These are phyloP conservation scores for Xylariaceae sp. DNA, from an alignment of 2,329 filamentous ascomycete genomes.

Conservation along the genomic window DNA sequence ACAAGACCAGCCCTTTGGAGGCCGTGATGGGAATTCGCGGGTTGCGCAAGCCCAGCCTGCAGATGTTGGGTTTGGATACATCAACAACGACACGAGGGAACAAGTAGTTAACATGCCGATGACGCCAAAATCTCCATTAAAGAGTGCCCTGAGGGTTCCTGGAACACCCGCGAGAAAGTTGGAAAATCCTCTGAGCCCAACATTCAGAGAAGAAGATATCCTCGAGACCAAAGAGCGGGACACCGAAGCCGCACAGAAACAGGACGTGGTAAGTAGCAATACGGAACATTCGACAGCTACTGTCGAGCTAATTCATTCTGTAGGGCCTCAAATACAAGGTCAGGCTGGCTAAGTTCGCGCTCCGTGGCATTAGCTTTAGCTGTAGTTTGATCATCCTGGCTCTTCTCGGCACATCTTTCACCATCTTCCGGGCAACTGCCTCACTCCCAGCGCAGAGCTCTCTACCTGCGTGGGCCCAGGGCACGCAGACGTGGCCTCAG, in stretches of 20 bases:
- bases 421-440: constrained; percentile 88
- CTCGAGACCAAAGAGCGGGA: constrained; percentile 78
- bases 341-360: constrained; percentile 86
- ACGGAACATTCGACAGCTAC: neutral
- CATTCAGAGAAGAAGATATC: constrained; percentile 81
- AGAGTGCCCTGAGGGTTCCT: constrained; percentile 85
- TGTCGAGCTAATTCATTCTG: constrained; percentile 20
- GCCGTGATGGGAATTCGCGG: constrained; percentile 51
- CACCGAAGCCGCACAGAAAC: constrained; percentile 83
- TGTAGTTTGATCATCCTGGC: constrained; percentile 92
- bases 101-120: constrained; percentile 58
- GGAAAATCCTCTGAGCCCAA: constrained; percentile 80
- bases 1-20: constrained; percentile 49
- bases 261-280: constrained; percentile 69
- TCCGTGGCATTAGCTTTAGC: constrained; percentile 95
- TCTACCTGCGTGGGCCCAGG: constrained; percentile 77
- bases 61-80: constrained; percentile 91
- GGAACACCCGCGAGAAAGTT: constrained; percentile 72
- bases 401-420: constrained; percentile 82
- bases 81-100: constrained; percentile 54
- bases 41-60: constrained; percentile 67
- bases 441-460: constrained; percentile 69
- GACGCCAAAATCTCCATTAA: constrained; percentile 74
- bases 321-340: constrained; percentile 92
- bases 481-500: constrained; percentile 85